Base-by-base conservation (phyloP, 2,329 filamentous ascomycete species). In the Nigrospora osmanthi region DNA sequence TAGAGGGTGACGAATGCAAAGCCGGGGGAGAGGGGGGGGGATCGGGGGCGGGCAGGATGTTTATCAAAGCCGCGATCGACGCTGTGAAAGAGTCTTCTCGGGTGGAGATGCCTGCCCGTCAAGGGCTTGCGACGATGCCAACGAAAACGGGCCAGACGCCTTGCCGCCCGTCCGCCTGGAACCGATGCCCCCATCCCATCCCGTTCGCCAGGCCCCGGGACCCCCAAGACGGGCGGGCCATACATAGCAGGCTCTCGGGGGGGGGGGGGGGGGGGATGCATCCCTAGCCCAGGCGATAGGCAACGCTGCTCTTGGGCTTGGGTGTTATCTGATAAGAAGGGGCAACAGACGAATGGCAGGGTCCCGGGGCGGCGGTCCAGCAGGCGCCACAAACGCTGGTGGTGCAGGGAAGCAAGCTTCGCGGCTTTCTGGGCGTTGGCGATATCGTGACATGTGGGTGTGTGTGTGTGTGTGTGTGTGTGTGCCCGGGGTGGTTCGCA, bases 391-490 rank as follows among this genome's bases (percentile, higher is more conserved):
- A 34, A 28, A 28, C 23, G 23, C 23, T 6, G 6, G 23, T 28
- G 23, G 40, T 43, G 34, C 38, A 38, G 33, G 42, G 38, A 47
- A 46, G 45, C 45, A 42, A 47, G 47, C 40, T 49, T 49, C 35
- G 23, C 23, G 23, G 23, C 23, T 28, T 23, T 28, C 23, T 28
- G 23, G 23, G 23, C 9, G 23, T 28, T 28, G 23, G 23, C 23
- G 23, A 28, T 28, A 10, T 28, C 23, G 23, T 28, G 23, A 28
- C 23, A 28, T 28, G 23, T 10, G 23, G 23, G 23, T 28, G 23
- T 10, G 23, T n/a, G n/a, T n/a, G n/a, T n/a, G n/a, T n/a, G n/a
- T n/a, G n/a, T n/a, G n/a, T n/a, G n/a, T n/a, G n/a, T n/a, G n/a
- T n/a, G n/a, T n/a, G n/a, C n/a, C n/a, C 23, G 5, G 23, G 23